Base-by-base conservation (phyloP, 495 filamentous ascomycete genomes). In the Cladorrhinum samala region DNA sequence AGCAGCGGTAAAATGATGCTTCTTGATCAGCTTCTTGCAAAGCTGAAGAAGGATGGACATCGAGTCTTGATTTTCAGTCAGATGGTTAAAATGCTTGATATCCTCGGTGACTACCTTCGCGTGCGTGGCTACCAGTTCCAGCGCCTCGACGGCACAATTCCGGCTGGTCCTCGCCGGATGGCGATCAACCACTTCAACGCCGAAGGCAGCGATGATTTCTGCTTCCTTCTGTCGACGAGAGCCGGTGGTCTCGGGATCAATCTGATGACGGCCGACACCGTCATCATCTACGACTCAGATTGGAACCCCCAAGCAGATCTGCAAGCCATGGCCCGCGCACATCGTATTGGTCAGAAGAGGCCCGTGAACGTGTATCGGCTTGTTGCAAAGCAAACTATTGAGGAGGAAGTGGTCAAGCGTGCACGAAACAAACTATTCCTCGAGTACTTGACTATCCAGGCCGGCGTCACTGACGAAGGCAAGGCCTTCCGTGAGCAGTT, bases 1-100 rank as follows among this genome's bases (percentile, higher is more conserved):
- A 94, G 89, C 60, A 97, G 94, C 66, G 93, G 93, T 53, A 99
- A 99, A 71, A 95, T 99, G 92, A 96, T 97, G 85, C 79, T 99
- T 44, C 82, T 99, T 11, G 92, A 99, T 55, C 89, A 88, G 61
- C 81, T 99, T 23, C 79, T 99, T 23, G 83, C 85, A 5, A 99
- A 97, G 71, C 72, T 97, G 43, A 94, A 85, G 68, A 82, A 82
- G 50, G 92, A 99, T 59, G 87, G 87, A 46, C 93, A 99, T 66
- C 88, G 93, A 14, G 94, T 99, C 25, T 66, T 99, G 59, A 96
- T 99, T 44, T 99, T 99, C 73, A 96, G 93, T 58, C 94, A 97
- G 68, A 97, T 99, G 94, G 93, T 99, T 30, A 93, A 90, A 67
- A 96, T 99, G 83, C 82, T 99, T 3, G 91, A 99, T 60, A 90